Percentiles rank a stretch among this genome's conserved stretches.
Conservation (phyloP, 257 asterid genomes). For the Mitragyna speciosa region DNA sequence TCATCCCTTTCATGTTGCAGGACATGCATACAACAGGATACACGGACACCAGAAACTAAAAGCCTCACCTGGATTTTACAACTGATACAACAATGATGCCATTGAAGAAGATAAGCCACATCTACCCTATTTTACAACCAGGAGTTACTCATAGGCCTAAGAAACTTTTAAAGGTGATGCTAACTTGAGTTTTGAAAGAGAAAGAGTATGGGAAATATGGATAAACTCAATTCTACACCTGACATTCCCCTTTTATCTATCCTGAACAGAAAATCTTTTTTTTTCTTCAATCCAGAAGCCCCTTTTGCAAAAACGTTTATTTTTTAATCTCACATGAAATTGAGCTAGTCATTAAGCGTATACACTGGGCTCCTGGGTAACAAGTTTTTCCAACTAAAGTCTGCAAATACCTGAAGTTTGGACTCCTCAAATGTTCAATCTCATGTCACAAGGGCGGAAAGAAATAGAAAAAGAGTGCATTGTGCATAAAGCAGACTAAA, state of each 20-base stretch:
- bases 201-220: not conserved
- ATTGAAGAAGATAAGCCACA: not conserved
- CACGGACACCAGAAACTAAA: not conserved
- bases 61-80: not conserved
- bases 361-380: not conserved
- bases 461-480: not conserved
- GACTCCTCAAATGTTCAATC: not conserved
- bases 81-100: not conserved
- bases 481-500: not conserved
- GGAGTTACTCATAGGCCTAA: not conserved
- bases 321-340: not conserved
- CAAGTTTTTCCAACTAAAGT: not conserved
- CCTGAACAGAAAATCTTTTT: not conserved
- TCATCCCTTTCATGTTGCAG: not conserved
- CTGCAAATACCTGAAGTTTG: not conserved
- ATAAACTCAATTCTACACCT: not conserved
- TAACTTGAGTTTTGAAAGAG: not conserved
- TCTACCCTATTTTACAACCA: not conserved
- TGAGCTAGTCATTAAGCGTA: not conserved
- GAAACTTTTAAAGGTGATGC: not conserved
- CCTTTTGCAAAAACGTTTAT: not conserved
- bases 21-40: not conserved
- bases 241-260: not conserved
- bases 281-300: not conserved
- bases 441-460: not conserved